A percentile compares a stretch with the other conserved stretches of the same genome.
Evolutionary conservation across 345 rosid genomes (phyloP).

Genomic region (Gossypium bickii): DNA sequence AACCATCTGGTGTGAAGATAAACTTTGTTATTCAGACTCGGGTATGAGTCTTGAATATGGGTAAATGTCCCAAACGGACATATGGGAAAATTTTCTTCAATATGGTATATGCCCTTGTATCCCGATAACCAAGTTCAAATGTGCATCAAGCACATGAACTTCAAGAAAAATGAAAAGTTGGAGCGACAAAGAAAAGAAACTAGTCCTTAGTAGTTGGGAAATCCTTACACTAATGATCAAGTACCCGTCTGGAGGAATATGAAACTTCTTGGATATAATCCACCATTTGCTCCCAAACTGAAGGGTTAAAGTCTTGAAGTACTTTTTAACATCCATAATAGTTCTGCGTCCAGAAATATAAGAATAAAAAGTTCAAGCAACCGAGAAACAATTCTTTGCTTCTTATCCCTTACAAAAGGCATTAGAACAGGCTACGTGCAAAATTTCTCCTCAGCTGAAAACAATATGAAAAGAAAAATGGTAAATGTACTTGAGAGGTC

Average conservation of each 20-base stretch:
- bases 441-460: not conserved
- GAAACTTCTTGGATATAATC: conserved; percentile 59
- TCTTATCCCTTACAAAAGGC: not conserved
- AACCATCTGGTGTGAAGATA: not conserved
- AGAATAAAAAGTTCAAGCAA: no score
- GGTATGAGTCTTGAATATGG: not conserved
- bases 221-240: conserved; percentile 66
- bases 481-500: no score
- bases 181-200: not conserved
- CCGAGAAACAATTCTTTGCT: not conserved
- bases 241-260: conserved; percentile 76
- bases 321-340: conserved; percentile 46
- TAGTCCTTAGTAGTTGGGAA: not conserved
- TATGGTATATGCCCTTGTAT: not conserved
- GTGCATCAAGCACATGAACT: not conserved
- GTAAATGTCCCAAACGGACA: no score
- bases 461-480: not conserved
- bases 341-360: conserved; percentile 41
- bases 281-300: conserved; percentile 89
- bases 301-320: conserved; percentile 75
- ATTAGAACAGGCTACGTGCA: not conserved
- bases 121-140: not conserved
- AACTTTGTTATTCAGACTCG: not conserved
- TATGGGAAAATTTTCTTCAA: no score
- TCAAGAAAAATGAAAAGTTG: not conserved